Base-by-base conservation (phyloP, 2,329 filamentous ascomycete genomes). In the Fusarium coicis region DNA sequence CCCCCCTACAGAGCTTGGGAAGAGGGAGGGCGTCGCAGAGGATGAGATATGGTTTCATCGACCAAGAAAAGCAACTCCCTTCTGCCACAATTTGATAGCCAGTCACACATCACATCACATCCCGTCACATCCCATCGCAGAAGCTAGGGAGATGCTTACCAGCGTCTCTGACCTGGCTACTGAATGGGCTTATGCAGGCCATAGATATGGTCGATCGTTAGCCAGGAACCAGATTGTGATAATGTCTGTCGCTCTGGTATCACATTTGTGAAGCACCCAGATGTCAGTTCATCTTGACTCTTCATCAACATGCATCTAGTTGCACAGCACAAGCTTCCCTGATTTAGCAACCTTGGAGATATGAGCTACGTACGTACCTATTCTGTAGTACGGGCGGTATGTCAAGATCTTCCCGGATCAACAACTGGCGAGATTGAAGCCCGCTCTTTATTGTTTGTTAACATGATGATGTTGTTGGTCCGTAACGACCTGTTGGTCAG, bases 121-220 rank as follows among this genome's bases (percentile, higher is more conserved):
- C 57, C 16, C 36, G 23, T 47, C 59, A 39, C 34, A 59, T 57
- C 46, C 16, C 36, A 40, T 52, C 23, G 34, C 34, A 36, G n/a
- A 36, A 52, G 30, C 47, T 52, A 52, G 47, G 30, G n/a, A 54
- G 23, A 40, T 21, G 43, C 36, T 57, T 74, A 44, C 71, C 63
- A 42, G 60, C 49, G 71, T 68, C 53, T 71, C 70, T 63, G 71
- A 55, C 54, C 66, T 71, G 66, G 66, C 62, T 65, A 53, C 54
- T 53, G 58, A 58, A 60, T 55, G 56, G 66, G 34, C 66, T 62
- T 62, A 74, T 74, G 71, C 71, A 74, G 71, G 71, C 57, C 71
- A 60, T 55, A 40, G 46, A 59, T 49, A 49, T 52, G 71, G 55
- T 54, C 60, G 61, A 57, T 71, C 56, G 26, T 63, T 65, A 70